Evolutionary conservation across 805 yeast species (phyloP).

Genomic region (Cyberlindnera veronae): DNA sequence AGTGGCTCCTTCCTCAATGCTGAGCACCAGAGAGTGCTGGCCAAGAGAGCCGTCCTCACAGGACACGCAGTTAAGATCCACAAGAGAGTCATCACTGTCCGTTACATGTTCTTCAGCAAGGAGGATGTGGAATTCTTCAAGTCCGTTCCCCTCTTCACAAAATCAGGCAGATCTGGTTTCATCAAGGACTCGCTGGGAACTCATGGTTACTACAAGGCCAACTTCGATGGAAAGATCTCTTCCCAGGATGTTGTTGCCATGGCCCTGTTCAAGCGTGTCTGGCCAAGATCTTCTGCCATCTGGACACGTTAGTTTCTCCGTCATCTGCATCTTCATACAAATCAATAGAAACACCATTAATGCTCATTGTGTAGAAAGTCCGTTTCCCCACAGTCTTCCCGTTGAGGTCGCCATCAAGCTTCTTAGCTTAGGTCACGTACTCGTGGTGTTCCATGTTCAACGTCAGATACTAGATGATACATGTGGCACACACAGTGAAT

Average conservation of each 20-base stretch:
- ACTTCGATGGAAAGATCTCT: conserved; percentile 83
- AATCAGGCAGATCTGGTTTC: conserved; percentile 89
- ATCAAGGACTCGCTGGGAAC: conserved; percentile 96
- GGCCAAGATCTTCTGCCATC: conserved; percentile 61
- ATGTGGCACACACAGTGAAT: no score
- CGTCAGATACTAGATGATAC: no score
- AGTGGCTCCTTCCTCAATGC: conserved; percentile 87
- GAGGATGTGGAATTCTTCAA: conserved; percentile 88
- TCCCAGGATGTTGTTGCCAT: conserved; percentile 93
- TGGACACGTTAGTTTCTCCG: conserved; percentile 27
- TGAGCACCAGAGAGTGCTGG: conserved; percentile 79
- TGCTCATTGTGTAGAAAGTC: not conserved
- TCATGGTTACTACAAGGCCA: conserved; percentile 96
- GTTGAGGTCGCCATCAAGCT: not conserved
- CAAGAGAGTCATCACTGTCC: conserved; percentile 83
- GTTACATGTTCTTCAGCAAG: conserved; percentile 95
- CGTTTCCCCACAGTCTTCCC: not conserved
- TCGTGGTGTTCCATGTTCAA: no score
- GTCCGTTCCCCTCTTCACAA: conserved; percentile 88
- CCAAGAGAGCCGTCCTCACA: conserved; percentile 84
- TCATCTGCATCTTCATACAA: not conserved
- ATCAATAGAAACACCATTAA: conserved; percentile 2
- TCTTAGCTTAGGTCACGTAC: not conserved
- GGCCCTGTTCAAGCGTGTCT: conserved; percentile 89
- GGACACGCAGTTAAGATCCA: conserved; percentile 96